Conservation (phyloP, 2,329 filamentous ascomycete species). For the Gnomoniopsis sp. region DNA sequence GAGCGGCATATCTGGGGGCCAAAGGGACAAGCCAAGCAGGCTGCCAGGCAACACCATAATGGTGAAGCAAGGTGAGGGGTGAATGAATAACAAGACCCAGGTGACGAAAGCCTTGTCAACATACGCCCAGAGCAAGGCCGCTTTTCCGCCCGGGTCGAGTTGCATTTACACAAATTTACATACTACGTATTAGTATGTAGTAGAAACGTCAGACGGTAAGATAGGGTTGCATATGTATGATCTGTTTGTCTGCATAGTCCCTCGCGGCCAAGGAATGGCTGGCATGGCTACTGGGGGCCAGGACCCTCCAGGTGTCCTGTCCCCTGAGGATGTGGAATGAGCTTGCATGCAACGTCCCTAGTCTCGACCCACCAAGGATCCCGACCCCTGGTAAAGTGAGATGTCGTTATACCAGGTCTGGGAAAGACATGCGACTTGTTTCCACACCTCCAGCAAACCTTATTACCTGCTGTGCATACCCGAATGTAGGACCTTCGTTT, state of each 20-base stretch:
- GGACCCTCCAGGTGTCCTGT: too few species aligned
- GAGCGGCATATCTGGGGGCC: background rate
- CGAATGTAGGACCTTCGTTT: background rate
- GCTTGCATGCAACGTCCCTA: background rate
- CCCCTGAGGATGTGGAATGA: background rate
- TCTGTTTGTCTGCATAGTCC: background rate
- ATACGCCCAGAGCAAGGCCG: too few species aligned
- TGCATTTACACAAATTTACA: too few species aligned
- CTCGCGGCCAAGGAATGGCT: too few species aligned
- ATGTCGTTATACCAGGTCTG: background rate
- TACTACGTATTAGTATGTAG: too few species aligned
- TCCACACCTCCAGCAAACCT: constrained; percentile 9
- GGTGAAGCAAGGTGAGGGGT: background rate
- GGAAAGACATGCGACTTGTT: background rate
- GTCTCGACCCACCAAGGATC: background rate
- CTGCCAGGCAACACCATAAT: background rate
- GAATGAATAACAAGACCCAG: background rate
- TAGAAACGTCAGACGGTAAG: too few species aligned
- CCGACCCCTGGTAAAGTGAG: background rate
- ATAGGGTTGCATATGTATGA: background rate
- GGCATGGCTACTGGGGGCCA: too few species aligned
- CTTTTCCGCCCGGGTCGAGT: too few species aligned
- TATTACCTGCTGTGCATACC: constrained; percentile 18
- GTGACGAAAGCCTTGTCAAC: constrained; percentile 7
- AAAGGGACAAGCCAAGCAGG: background rate